Conservation (phyloP, 2,329 filamentous ascomycete genomes). For the Curvularia verruculosa region DNA sequence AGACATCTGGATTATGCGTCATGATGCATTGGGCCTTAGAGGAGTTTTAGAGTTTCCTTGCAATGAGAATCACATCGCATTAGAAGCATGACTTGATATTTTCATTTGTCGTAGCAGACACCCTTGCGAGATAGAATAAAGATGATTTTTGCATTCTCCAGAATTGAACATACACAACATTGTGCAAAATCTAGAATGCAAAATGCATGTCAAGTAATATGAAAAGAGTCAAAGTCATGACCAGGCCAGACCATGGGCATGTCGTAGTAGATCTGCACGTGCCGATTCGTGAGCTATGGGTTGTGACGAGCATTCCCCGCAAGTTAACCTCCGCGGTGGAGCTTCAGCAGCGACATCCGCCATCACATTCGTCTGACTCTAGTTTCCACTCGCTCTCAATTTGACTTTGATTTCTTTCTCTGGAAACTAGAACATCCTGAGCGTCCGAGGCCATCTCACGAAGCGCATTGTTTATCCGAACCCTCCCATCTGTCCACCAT, state of each 20-base stretch:
- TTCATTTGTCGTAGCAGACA: neutral
- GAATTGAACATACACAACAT: neutral
- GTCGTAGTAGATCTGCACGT: constrained; percentile 16
- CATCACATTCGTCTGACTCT: neutral
- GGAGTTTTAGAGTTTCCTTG: constrained; percentile 48
- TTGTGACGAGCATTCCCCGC: constrained; percentile 32
- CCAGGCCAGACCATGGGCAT: neutral
- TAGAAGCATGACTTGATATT: constrained; percentile 20
- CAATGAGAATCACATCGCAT: constrained; percentile 44
- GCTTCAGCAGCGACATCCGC: constrained; percentile 12
- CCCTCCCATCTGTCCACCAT: constrained; percentile 36
- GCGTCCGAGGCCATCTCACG: neutral
- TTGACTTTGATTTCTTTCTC: neutral
- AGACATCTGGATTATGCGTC: constrained; percentile 45
- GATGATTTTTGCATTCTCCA: neutral
- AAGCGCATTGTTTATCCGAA: neutral
- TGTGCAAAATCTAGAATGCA: too few species aligned
- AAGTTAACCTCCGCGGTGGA: constrained; percentile 22
- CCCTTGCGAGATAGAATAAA: neutral
- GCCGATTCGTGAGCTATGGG: constrained; percentile 23
- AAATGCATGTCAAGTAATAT: neutral
- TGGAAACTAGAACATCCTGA: neutral
- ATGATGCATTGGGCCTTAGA: constrained; percentile 49
- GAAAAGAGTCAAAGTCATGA: neutral
- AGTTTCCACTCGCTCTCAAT: neutral